These are phyloP conservation scores for Cucurbitaria berberidis DNA, from an alignment of 2,329 filamentous ascomycete genomes.

Conservation along the genomic window DNA sequence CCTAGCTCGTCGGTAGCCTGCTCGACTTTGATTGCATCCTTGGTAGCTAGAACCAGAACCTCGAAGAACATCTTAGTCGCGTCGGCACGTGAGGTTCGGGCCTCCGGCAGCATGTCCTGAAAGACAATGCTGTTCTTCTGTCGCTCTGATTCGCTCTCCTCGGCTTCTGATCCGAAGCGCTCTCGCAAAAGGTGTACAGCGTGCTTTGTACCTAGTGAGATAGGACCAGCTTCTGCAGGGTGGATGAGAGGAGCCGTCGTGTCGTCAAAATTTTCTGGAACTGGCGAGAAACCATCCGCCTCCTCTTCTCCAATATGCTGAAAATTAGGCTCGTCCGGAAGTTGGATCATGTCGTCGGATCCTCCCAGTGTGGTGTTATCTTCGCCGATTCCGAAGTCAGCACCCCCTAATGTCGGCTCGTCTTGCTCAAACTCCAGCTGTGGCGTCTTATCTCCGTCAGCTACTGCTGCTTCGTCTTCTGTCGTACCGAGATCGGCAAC, in stretches of 20 bases:
- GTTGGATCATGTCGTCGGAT: slow-evolving; percentile 36
- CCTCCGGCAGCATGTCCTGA: slow-evolving; percentile 87
- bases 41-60: slow-evolving; percentile 91
- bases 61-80: slow-evolving; percentile 99
- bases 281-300: slow-evolving; percentile 46
- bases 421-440: slow-evolving; percentile 64
- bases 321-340: slow-evolving; percentile 34
- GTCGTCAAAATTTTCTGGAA: slow-evolving; percentile 72
- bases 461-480: slow-evolving; percentile 61
- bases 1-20: slow-evolving; percentile 75
- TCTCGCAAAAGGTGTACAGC: slow-evolving; percentile 94
- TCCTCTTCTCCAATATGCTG: slow-evolving; percentile 44
- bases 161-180: slow-evolving; percentile 77
- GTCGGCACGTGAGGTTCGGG: slow-evolving; percentile 80
- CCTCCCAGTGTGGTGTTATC: slow-evolving; percentile 38
- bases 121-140: slow-evolving; percentile 81
- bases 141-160: slow-evolving; percentile 70
- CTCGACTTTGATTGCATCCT: slow-evolving; percentile 97
- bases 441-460: slow-evolving; percentile 66
- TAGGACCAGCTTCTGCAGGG: slow-evolving; percentile 81
- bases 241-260: slow-evolving; percentile 77
- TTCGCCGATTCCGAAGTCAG: slow-evolving; percentile 52
- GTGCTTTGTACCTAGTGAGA: slow-evolving; percentile 91
- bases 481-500: slow-evolving; percentile 79
- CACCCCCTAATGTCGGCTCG: slow-evolving; percentile 54